These are phyloP conservation scores for Stephania japonica DNA, from an alignment of 164 flowering plant species.

Conservation along the genomic window DNA sequence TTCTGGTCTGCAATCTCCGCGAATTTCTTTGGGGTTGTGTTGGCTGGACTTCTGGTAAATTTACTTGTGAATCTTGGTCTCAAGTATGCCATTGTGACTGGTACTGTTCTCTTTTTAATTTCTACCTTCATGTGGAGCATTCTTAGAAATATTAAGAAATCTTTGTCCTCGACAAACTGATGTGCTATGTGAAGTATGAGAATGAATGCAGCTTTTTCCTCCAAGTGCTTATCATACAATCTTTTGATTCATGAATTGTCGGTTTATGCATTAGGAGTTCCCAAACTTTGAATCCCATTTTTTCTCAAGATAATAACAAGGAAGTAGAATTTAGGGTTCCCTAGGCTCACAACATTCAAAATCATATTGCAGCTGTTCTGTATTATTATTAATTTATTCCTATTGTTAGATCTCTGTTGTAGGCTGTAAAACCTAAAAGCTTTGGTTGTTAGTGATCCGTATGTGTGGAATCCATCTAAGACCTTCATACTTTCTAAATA, in stretches of 20 bases:
- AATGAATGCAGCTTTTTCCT: constrained; percentile 5
- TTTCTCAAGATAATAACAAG: not conserved
- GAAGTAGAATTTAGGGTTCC: too few species aligned
- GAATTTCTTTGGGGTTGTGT: constrained; percentile 65
- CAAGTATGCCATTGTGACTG: constrained; percentile 70
- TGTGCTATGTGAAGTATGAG: constrained; percentile 5
- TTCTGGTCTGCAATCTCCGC: constrained; percentile 82
- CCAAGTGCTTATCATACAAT: not conserved
- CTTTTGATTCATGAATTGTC: not conserved
- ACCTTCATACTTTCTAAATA: too few species aligned
- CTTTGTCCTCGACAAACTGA: constrained; percentile 38
- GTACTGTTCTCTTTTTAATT: constrained; percentile 56
- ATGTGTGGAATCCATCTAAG: too few species aligned
- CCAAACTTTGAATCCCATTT: not conserved
- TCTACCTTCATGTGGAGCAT: constrained; percentile 91
- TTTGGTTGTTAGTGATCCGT: not conserved
- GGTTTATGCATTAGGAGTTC: not conserved
- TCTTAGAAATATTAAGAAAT: constrained; percentile 51
- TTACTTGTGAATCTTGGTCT: constrained; percentile 93
- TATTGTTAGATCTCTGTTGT: not conserved
- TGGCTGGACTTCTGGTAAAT: constrained; percentile 87
- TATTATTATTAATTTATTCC: not conserved
- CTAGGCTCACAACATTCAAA: too few species aligned
- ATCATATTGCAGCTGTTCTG: not conserved
- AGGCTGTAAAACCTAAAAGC: not conserved